Conservation (phyloP, 2,329 filamentous ascomycete genomes). For the Colletotrichum gloeosporioides region DNA sequence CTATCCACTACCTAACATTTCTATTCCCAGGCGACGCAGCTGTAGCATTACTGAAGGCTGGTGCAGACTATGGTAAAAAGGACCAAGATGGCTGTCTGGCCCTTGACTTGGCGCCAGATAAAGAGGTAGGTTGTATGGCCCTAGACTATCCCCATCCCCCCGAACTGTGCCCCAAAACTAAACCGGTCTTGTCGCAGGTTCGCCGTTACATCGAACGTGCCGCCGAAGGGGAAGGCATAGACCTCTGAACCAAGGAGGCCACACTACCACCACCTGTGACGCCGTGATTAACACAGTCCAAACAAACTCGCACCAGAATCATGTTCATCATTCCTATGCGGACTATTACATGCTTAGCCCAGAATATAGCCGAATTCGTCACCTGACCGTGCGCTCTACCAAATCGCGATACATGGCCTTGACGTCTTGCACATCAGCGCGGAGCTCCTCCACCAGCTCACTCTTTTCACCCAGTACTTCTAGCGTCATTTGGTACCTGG, state of each 20-base stretch:
- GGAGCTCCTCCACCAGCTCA: conserved; percentile 90
- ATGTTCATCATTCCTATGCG: neutral
- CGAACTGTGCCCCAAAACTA: neutral
- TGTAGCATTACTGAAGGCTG: conserved; percentile 80
- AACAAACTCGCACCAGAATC: neutral
- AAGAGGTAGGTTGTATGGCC: conserved; percentile 64
- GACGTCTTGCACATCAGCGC: conserved; percentile 86
- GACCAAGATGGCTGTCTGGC: conserved; percentile 74
- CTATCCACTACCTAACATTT: neutral
- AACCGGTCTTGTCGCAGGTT: conserved; percentile 54
- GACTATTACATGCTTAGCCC: neutral
- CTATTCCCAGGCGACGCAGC: conserved; percentile 72
- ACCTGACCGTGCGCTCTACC: conserved; percentile 82
- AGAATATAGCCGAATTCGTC: conserved; percentile 6
- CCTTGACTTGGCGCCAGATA: conserved; percentile 85
- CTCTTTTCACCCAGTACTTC: conserved; percentile 98
- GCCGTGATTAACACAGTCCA: neutral
- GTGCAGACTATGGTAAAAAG: conserved; percentile 81
- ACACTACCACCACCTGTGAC: neutral
- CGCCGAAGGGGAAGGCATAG: conserved; percentile 86
- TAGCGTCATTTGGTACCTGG: conserved; percentile 86
- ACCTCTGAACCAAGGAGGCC: conserved; percentile 37
- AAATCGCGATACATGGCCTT: conserved; percentile 97
- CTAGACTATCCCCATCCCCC: neutral
- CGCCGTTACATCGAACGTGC: conserved; percentile 77